Percentiles rank a stretch among this genome's conserved stretches.
Evolutionary conservation across 2,329 filamentous ascomycete genomes (phyloP).

Genomic region (Stachybotrys echinatus): DNA sequence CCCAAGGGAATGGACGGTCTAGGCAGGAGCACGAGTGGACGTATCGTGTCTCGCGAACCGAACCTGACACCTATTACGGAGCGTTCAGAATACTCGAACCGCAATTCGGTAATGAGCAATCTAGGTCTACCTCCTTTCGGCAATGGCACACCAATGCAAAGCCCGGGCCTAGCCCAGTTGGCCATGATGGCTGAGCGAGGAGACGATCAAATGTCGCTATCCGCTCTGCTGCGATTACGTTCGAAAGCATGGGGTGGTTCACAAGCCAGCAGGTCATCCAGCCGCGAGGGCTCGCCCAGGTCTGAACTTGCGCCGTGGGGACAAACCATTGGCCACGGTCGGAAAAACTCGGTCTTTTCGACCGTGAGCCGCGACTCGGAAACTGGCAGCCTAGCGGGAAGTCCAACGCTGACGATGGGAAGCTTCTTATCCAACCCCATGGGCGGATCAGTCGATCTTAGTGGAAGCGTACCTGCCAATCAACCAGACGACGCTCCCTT

Average conservation of each 20-base stretch:
- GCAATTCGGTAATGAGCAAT: conserved; percentile 80
- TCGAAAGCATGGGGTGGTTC: conserved; percentile 78
- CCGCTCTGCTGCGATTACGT: conserved; percentile 66
- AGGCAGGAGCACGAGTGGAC: conserved; percentile 67
- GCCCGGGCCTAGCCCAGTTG: conserved; percentile 72
- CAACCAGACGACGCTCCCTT: conserved; percentile 8
- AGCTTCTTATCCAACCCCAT: conserved; percentile 20
- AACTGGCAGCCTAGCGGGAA: conserved; percentile 38
- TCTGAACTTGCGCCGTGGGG: conserved; percentile 40
- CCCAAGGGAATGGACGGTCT: conserved; percentile 53
- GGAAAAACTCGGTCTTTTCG: conserved; percentile 47
- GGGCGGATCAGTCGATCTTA: neutral
- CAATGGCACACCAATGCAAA: conserved; percentile 50
- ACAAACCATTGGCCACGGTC: conserved; percentile 26
- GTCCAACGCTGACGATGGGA: conserved; percentile 44
- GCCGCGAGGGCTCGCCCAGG: conserved; percentile 44
- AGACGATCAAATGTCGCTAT: conserved; percentile 68
- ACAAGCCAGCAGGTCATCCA: conserved; percentile 62
- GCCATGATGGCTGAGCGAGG: conserved; percentile 55
- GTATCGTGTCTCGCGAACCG: conserved; percentile 72
- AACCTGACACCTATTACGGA: conserved; percentile 96
- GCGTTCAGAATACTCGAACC: conserved; percentile 89
- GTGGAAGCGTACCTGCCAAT: conserved; percentile 7
- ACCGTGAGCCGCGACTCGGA: conserved; percentile 44
- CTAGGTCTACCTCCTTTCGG: conserved; percentile 39